phyloP scores from a whole-genome alignment of 768 basidiomycete species.

The Lepiota brunneoincarnata region DNA sequence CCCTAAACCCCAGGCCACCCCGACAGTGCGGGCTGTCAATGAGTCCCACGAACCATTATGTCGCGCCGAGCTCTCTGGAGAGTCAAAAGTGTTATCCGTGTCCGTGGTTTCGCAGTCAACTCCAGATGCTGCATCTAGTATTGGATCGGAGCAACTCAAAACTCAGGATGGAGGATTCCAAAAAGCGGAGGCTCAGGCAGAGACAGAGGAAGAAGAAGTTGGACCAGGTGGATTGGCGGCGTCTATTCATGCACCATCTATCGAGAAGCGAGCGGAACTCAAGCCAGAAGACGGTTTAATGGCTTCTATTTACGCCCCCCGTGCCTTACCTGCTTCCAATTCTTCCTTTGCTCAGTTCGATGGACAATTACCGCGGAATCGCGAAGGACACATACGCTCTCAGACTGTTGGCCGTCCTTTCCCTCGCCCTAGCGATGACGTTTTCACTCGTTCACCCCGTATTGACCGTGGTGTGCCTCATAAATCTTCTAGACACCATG shows the following conservation, averaged over 20 bases:
- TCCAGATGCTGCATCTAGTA: not conserved
- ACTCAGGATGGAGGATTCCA: not conserved
- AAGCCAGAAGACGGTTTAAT: constrained; percentile 20
- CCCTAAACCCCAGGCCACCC: not conserved
- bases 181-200: constrained; percentile 7
- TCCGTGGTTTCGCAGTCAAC: not conserved
- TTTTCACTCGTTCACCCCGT: constrained; percentile 31
- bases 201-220: constrained; percentile 3
- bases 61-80: not conserved
- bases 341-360: constrained; percentile 33
- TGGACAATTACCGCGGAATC: constrained; percentile 22
- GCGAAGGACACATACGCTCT: constrained; percentile 48
- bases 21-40: not conserved
- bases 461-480: constrained; percentile 45
- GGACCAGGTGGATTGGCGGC: constrained; percentile 15
- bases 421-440: constrained; percentile 26
- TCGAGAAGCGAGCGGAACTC: constrained; percentile 8
- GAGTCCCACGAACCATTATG: not conserved
- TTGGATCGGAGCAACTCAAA: not conserved
- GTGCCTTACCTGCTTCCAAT: constrained; percentile 33
- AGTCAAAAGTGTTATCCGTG: not conserved
- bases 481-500: constrained; percentile 39
- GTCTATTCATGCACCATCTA: constrained; percentile 17
- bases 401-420: constrained; percentile 51
- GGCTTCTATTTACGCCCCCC: constrained; percentile 61